These are phyloP conservation scores for Circinella umbellata DNA, from an alignment of 371 early-diverging fungal species.

Conservation along the genomic window DNA sequence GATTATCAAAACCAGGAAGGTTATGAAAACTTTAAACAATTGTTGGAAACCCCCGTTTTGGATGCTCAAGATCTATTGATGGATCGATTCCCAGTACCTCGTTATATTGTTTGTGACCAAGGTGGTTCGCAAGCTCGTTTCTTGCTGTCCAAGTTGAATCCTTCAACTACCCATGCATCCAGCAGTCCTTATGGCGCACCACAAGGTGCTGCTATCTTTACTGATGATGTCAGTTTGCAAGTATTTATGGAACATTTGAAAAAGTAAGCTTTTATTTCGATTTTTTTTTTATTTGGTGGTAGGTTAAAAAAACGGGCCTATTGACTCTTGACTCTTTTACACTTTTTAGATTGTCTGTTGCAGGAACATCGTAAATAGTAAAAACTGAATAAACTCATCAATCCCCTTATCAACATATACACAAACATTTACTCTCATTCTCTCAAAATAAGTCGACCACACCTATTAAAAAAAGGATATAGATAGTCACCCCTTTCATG, in stretches of 20 bases:
- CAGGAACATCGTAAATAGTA: conserved; percentile 46
- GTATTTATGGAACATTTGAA: conserved; percentile 97
- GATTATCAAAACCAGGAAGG: conserved; percentile 57
- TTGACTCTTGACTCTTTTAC: not conserved
- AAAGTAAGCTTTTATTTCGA: conserved; percentile 60
- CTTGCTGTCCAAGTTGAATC: conserved; percentile 98
- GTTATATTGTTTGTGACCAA: conserved; percentile 98
- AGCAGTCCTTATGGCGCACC: conserved; percentile 68
- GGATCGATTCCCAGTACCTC: conserved; percentile 98
- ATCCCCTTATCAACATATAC: too few species aligned
- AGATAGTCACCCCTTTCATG: conserved; percentile 4
- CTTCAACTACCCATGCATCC: conserved; percentile 93
- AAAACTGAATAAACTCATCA: not conserved
- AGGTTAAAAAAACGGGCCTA: not conserved
- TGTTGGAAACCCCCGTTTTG: conserved; percentile 88
- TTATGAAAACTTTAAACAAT: conserved; percentile 85
- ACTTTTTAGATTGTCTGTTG: conserved; percentile 46
- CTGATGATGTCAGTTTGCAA: conserved; percentile 97
- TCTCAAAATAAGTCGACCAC: too few species aligned
- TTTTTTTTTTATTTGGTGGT: not conserved
- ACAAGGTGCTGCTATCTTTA: conserved; percentile 89
- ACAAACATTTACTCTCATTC: too few species aligned
- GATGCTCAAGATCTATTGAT: conserved; percentile 92
- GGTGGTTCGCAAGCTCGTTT: conserved; percentile 99
- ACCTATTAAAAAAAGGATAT: conserved; percentile 8